Conservation (phyloP, 805 yeast species). For the Candida adriatica region DNA sequence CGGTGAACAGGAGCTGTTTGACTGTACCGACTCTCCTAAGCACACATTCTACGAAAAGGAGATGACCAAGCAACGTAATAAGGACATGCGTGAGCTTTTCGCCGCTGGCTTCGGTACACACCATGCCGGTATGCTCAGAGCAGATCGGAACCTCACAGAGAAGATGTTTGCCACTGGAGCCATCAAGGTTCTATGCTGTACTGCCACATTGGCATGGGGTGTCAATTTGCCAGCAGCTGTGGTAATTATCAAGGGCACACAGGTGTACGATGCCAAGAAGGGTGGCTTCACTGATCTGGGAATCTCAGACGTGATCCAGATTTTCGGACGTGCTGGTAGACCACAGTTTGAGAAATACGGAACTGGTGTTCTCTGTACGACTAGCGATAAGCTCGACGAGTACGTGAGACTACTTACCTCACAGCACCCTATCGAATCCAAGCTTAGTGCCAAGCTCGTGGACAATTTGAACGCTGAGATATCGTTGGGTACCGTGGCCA, state of each 20-base stretch:
- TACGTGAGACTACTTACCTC: conserved; percentile 85
- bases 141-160: conserved; percentile 87
- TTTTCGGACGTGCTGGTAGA: conserved; percentile 98
- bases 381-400: conserved; percentile 75
- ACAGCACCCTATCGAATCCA: conserved; percentile 94
- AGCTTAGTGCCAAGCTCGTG: conserved; percentile 65
- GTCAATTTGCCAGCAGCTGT: conserved; percentile 97
- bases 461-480: conserved; percentile 97
- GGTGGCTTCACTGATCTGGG: conserved; percentile 95
- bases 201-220: conserved; percentile 99
- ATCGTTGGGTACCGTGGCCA: conserved; percentile 90
- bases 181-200: conserved; percentile 85
- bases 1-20: conserved; percentile 52
- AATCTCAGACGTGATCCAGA: conserved; percentile 93
- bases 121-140: conserved; percentile 94
- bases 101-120: conserved; percentile 84
- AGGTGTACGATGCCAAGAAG: conserved; percentile 85
- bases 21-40: conserved; percentile 38
- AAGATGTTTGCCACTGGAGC: conserved; percentile 81
- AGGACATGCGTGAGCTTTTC: conserved; percentile 76
- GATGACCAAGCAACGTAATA: conserved; percentile 61
- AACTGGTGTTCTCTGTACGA: conserved; percentile 85
- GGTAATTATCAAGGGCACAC: conserved; percentile 94
- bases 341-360: conserved; percentile 93
- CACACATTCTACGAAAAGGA: conserved; percentile 52